phyloP scores from a whole-genome alignment of 768 basidiomycete species.

The Zangia roseola region DNA sequence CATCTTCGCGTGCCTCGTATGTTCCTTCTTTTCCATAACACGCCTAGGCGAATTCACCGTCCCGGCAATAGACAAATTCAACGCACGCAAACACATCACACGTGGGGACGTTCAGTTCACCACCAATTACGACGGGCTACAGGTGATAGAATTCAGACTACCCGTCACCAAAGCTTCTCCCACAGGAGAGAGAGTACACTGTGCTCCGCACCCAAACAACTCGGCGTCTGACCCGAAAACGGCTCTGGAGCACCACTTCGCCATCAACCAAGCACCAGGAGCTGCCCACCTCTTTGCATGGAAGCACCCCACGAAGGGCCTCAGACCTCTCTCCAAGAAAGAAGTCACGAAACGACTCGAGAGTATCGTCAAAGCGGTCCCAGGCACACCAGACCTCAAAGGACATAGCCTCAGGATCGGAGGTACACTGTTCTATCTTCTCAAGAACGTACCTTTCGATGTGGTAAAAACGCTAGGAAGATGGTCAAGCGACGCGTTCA shows the following conservation, averaged over 20 bases:
- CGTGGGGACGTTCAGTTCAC: background rate
- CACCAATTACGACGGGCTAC: background rate
- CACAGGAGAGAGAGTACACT: background rate
- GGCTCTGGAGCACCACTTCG: background rate
- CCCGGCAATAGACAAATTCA: background rate
- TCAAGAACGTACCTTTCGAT: slow-evolving; percentile 29
- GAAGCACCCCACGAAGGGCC: background rate
- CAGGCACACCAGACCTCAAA: background rate
- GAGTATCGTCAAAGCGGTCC: background rate
- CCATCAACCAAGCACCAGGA: background rate
- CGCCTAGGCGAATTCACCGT: slow-evolving; percentile 29
- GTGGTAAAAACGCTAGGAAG: slow-evolving; percentile 33
- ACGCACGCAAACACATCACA: background rate
- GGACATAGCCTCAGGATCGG: slow-evolving; percentile 34
- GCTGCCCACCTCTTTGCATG: background rate
- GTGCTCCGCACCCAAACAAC: background rate
- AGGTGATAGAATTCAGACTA: background rate
- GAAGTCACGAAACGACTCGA: background rate
- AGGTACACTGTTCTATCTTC: slow-evolving; percentile 26
- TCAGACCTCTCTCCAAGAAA: background rate
- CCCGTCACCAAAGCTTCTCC: background rate
- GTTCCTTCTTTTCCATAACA: slow-evolving; percentile 35
- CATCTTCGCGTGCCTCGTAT: slow-evolving; percentile 37
- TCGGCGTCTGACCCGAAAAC: background rate
- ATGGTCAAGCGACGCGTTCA: slow-evolving; percentile 35